phyloP scores from a whole-genome alignment of 768 basidiomycete genomes.

The Lenzites betulinus region DNA sequence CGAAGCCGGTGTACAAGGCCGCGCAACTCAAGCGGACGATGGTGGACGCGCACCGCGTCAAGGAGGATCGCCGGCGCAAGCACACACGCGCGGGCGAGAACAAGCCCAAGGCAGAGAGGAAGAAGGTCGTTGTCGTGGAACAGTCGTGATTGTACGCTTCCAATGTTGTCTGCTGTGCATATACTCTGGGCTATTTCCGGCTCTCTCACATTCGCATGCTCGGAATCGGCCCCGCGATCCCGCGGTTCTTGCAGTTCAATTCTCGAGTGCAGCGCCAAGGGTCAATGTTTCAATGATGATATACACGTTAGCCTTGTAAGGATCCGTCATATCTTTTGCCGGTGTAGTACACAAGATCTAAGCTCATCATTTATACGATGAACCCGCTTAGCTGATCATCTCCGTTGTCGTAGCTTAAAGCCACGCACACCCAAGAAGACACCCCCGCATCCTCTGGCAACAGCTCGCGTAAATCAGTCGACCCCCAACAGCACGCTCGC shows the following conservation, averaged over 20 bases:
- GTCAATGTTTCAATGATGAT: too few species aligned
- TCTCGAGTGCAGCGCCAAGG: too few species aligned
- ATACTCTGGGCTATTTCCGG: neutral
- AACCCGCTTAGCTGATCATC: too few species aligned
- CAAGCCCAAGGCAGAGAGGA: conserved; percentile 91
- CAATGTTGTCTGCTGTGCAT: neutral
- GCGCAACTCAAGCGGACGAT: conserved; percentile 88
- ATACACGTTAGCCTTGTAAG: too few species aligned
- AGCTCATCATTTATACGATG: too few species aligned
- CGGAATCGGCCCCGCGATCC: too few species aligned
- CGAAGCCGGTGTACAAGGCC: conserved; percentile 89
- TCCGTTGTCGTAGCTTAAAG: neutral
- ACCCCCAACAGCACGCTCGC: conserved; percentile 8
- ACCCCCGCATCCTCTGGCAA: too few species aligned
- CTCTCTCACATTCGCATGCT: neutral
- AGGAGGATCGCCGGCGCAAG: conserved; percentile 89
- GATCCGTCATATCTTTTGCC: too few species aligned
- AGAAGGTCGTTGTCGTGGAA: conserved; percentile 82
- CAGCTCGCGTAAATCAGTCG: neutral
- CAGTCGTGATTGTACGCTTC: conserved; percentile 50
- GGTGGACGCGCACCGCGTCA: conserved; percentile 85
- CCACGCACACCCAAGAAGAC: neutral
- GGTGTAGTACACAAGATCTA: too few species aligned
- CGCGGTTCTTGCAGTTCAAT: too few species aligned
- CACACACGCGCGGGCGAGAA: conserved; percentile 84